Conservation (phyloP, 306 rosid species). For the Cotoneaster glaucophyllus region DNA sequence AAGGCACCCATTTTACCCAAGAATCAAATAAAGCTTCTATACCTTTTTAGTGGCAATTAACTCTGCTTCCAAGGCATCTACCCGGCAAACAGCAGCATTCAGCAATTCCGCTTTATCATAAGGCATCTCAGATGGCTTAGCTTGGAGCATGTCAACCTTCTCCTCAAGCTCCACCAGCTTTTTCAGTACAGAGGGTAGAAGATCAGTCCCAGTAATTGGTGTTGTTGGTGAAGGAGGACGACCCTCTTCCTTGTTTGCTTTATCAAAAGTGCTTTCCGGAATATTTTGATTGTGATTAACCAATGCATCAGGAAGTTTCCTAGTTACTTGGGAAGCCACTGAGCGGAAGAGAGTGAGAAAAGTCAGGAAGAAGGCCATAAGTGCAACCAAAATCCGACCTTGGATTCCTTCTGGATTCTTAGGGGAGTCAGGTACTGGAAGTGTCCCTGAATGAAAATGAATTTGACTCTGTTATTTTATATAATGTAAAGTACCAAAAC, state of each 20-base stretch:
- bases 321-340: constrained; percentile 35
- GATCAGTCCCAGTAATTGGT: constrained; percentile 32
- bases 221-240: constrained; percentile 37
- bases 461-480: not conserved
- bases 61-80: constrained; percentile 97
- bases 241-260: constrained; percentile 31
- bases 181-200: constrained; percentile 52
- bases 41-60: constrained; percentile 93
- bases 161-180: constrained; percentile 84
- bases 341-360: constrained; percentile 42
- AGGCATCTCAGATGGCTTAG: constrained; percentile 95
- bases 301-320: constrained; percentile 38
- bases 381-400: constrained; percentile 45
- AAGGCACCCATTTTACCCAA: not conserved
- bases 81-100: constrained; percentile 96
- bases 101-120: constrained; percentile 83
- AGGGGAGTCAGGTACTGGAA: constrained; percentile 29
- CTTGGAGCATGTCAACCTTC: constrained; percentile 68
- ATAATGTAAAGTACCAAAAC: not conserved
- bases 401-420: constrained; percentile 40
- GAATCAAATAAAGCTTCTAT: not conserved
- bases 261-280: constrained; percentile 22
- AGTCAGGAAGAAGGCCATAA: constrained; percentile 61
- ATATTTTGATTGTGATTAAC: constrained; percentile 26
- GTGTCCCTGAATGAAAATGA: constrained; percentile 46